These are phyloP conservation scores for Reticulascus tulasneorum DNA, from an alignment of 2,329 filamentous ascomycete genomes.

Conservation along the genomic window DNA sequence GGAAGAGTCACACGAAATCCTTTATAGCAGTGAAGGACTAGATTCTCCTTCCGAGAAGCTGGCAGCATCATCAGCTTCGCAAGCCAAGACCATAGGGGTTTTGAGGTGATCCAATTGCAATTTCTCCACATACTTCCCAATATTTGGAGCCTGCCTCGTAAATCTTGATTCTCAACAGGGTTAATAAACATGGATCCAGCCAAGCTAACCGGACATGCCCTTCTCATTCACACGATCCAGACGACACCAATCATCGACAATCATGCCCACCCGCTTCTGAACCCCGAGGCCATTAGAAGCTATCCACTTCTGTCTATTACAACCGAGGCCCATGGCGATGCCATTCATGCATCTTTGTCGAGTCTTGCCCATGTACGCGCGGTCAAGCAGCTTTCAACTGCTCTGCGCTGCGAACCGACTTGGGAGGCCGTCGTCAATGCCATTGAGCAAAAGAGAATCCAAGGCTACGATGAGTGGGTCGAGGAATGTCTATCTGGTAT, in stretches of 20 bases:
- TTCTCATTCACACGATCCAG: slow-evolving; percentile 37
- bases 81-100: too few species aligned
- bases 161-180: too few species aligned
- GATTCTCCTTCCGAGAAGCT: too few species aligned
- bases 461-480: slow-evolving; percentile 53
- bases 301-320: slow-evolving; percentile 57
- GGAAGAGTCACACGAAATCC: too few species aligned
- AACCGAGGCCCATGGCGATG: slow-evolving; percentile 68
- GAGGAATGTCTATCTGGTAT: slow-evolving; percentile 66
- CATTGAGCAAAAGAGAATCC: slow-evolving; percentile 35
- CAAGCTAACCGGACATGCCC: slow-evolving; percentile 15
- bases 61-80: too few species aligned
- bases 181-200: slow-evolving; percentile 15
- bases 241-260: slow-evolving; percentile 67
- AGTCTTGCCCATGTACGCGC: slow-evolving; percentile 68
- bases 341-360: slow-evolving; percentile 57
- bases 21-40: too few species aligned
- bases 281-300: slow-evolving; percentile 40
- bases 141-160: too few species aligned
- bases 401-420: slow-evolving; percentile 60
- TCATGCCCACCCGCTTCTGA: slow-evolving; percentile 67
- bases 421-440: slow-evolving; percentile 52
- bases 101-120: too few species aligned
- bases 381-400: slow-evolving; percentile 60
- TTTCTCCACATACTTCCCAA: too few species aligned